Evolutionary conservation across 371 early-diverging fungal genomes (phyloP).

Genomic region (Zopfochytrium polystomum): DNA sequence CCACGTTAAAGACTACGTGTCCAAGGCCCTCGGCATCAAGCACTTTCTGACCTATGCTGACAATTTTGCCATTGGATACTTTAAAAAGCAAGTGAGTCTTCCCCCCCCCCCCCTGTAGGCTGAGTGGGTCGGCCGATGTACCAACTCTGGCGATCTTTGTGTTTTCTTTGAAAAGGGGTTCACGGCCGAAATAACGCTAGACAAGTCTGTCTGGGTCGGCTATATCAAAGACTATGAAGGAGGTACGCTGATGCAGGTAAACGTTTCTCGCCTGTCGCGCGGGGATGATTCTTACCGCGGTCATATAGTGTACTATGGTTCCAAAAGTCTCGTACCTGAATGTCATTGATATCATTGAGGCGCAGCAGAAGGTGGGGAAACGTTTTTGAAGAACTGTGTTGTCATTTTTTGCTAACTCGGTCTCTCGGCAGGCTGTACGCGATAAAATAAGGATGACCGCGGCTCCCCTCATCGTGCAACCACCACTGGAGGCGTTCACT

Average conservation of each 20-base stretch:
- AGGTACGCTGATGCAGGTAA: conserved; percentile 97
- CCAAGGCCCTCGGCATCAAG: conserved; percentile 61
- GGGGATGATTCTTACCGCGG: conserved; percentile 13
- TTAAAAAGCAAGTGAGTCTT: conserved; percentile 95
- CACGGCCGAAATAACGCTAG: conserved; percentile 91
- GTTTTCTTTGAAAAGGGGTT: no score
- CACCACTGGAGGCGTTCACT: conserved; percentile 70
- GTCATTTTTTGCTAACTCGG: conserved; percentile 5
- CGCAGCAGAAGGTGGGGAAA: conserved; percentile 57
- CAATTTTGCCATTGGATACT: conserved; percentile 99
- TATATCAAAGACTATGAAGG: conserved; percentile 99
- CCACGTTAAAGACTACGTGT: conserved; percentile 86
- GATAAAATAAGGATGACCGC: conserved; percentile 75
- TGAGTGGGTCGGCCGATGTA: no score
- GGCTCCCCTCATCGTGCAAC: conserved; percentile 72
- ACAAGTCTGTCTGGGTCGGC: conserved; percentile 92
- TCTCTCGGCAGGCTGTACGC: conserved; percentile 74
- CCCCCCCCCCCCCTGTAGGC: conserved; percentile 27
- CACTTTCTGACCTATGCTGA: conserved; percentile 99
- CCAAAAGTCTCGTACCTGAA: conserved; percentile 60
- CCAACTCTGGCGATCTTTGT: no score
- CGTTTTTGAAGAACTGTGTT: neutral
- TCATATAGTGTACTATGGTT: conserved; percentile 59
- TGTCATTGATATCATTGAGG: conserved; percentile 55
- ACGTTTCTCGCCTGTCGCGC: no score